Evolutionary conservation across 805 yeast genomes (phyloP), one percentile per base, ranked within the genome.

Genomic region (Ogataea trehalophila): DNA sequence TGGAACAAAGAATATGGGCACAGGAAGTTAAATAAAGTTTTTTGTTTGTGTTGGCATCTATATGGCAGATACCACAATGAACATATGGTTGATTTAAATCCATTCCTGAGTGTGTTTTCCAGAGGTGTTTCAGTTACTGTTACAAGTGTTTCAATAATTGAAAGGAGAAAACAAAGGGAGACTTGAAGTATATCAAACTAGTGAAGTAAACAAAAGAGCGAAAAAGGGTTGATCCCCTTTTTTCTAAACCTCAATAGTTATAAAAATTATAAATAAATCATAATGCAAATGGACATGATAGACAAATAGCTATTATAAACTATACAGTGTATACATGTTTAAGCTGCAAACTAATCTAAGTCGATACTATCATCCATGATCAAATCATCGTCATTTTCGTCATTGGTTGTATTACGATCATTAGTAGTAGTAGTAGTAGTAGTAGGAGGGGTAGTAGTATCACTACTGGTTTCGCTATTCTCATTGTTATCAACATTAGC

Each of bases 1-100:
- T 39, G 14, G 49, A 39, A 16, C 57, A 54, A 6, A 54, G 37
- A 11, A 54, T 44, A 42, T 54, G 57, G 11, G 54, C 54, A 40
- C 57, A 54, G 1, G 57, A 54, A 2, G 56, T 54, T 26, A 54
- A 34, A 41, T 44, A 52, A 14, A 14, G 6, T 6, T 22, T 37
- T 3, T 45, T 37, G 6, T n/a, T 39, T 23, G 29, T 15, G 6
- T 23, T 35, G 14, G 42, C 37, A 5, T 33, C 20, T 6, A 11
- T 14, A 29, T 42, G 46, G 39, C 57, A 54, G 2, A 52, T 40
- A 1, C 52, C 54, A 43, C 57, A 54, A 16, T 44, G 31, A 2
- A 52, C 41, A 38, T 50, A 54, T 0, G 57, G 55, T n/a, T 50
- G 56, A 6, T 35, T 43, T 15, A 43, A 39, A 16, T 47, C 43